Evolutionary conservation across 768 basidiomycete genomes (phyloP).

Genomic region (Tephrocybe sp.): DNA sequence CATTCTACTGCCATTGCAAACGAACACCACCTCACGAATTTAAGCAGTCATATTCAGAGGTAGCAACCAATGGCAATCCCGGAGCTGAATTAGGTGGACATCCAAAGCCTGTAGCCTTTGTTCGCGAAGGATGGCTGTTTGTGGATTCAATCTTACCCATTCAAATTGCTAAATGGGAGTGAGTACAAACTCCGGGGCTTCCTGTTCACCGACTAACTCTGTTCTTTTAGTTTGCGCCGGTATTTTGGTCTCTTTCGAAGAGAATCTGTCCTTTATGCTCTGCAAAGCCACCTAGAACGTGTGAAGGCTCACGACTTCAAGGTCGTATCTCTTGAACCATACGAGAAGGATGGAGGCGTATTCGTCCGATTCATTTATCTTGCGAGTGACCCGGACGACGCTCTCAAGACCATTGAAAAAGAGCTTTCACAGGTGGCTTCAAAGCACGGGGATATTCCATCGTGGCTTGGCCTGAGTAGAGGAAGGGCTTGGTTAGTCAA

Average conservation of each 20-base stretch:
- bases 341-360: constrained; percentile 81
- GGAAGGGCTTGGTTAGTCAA: constrained; percentile 70
- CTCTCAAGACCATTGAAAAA: constrained; percentile 47
- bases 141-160: constrained; percentile 80
- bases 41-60: not conserved
- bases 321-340: constrained; percentile 60
- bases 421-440: constrained; percentile 42
- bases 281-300: constrained; percentile 46
- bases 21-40: not conserved
- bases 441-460: constrained; percentile 55
- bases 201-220: too few relatives aligned
- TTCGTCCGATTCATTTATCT: constrained; percentile 73
- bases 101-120: not conserved
- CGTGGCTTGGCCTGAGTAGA: constrained; percentile 53
- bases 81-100: not conserved
- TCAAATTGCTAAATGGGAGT: constrained; percentile 72
- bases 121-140: constrained; percentile 49
- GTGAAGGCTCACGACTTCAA: constrained; percentile 58
- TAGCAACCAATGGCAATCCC: not conserved
- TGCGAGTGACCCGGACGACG: constrained; percentile 32
- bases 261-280: constrained; percentile 49
- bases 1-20: not conserved
- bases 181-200: constrained; percentile 29
- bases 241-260: constrained; percentile 60
- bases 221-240: constrained; percentile 62